Evolutionary conservation across 441 rosid genomes (phyloP), one percentile per base, ranked within the genome.

Genomic region (Erodium texanum): DNA sequence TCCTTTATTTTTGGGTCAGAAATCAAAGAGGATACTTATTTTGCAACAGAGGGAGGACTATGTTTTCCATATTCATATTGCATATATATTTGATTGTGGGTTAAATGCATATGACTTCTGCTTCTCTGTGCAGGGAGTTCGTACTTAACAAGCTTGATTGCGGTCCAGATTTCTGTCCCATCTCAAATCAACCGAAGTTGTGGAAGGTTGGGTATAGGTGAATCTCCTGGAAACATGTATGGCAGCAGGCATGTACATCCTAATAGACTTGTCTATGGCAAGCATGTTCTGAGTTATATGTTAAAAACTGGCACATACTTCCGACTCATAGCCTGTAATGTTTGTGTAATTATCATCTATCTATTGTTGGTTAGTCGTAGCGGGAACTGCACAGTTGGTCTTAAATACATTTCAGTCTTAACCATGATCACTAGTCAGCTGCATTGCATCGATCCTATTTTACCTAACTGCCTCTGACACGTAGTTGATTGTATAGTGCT

Each of bases 121-220:
- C 38, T 27, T 45, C 24, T 8, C 23, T 34, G 56, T 54, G 74
- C 75, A 76, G 82, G 78, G 74, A n/a, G 68, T 75, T 11, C 64
- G 63, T 73, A 45, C 64, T 8, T 54, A 48, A 54, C 61, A 41
- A 62, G 62, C 62, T 12, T 10, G 64, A 64, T 66, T 41, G 43
- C 34, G 19, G 50, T 24, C 20, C 58, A 2, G 4, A 45, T 62
- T 54, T 76, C 50, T 65, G 48, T 7, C 3, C 59, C 66, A 38
- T 71, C 24, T 9, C 63, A 56, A 66, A 34, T 34, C 38, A 34
- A 34, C 38, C 8, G 38, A 34, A 34, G 38, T 34, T 34, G 38
- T 34, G 38, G 9, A 34, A 34, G 38, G 8, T 34, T 34, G 38
- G 38, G 38, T 34, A 34, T 34, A 34, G 38, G 38, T 34, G 38